Percentiles rank a stretch among this genome's conserved stretches.
These are phyloP conservation scores for Solanum paucissectum DNA, from an alignment of 257 asterid genomes.

Conservation along the genomic window DNA sequence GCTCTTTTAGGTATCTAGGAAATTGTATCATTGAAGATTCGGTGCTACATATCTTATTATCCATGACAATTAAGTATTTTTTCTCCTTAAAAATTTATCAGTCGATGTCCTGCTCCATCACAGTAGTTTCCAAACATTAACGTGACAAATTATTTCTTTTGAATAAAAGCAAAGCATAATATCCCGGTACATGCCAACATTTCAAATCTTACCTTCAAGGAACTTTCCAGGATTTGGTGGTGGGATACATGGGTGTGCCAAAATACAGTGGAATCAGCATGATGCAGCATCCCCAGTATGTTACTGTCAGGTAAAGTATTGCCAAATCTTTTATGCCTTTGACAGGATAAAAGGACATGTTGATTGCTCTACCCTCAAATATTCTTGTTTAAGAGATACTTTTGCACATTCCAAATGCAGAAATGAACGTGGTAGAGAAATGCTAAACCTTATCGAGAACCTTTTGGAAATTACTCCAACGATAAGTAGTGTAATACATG, in stretches of 20 bases:
- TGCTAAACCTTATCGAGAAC: conserved; percentile 78
- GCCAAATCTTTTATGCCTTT: background rate
- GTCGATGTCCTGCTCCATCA: background rate
- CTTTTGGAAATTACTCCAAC: conserved; percentile 91
- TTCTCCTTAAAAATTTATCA: background rate
- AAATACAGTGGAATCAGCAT: conserved; percentile 77
- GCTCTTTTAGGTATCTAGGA: background rate
- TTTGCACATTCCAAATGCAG: conserved; percentile 29
- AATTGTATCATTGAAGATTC: background rate
- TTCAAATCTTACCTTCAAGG: conserved; percentile 1
- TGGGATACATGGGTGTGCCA: conserved; percentile 99
- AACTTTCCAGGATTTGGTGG: conserved; percentile 80
- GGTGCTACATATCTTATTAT: background rate
- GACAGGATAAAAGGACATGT: background rate
- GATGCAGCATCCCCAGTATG: conserved; percentile 91
- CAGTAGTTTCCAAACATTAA: background rate
- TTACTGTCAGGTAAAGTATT: conserved; percentile 66
- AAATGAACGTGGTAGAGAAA: conserved; percentile 92
- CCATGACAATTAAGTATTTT: background rate
- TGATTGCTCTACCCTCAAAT: background rate
- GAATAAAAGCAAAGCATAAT: background rate
- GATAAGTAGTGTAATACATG: conserved; percentile 43
- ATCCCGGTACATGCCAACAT: background rate
- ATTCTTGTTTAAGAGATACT: background rate
- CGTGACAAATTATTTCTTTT: background rate